These are phyloP conservation scores for Trichoderma afroharzianum DNA, from an alignment of 2,329 filamentous ascomycete species.

Conservation along the genomic window DNA sequence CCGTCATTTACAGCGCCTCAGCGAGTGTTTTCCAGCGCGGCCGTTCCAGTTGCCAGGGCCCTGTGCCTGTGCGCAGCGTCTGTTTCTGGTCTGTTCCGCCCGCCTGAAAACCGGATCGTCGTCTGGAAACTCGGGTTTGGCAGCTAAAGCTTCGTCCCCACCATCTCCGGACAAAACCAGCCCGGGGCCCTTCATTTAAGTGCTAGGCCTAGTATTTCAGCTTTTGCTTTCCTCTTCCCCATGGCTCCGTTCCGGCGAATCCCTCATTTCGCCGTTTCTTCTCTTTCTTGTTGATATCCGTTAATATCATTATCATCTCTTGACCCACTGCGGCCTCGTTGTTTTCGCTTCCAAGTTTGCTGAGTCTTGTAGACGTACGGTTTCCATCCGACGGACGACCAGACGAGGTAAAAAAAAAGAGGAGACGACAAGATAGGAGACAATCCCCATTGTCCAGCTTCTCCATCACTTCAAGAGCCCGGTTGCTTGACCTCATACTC, in stretches of 20 bases:
- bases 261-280: constrained; percentile 6
- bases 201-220: constrained; percentile 2
- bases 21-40: not conserved
- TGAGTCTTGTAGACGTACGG: not conserved
- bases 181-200: constrained; percentile 1
- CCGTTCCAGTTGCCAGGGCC: not conserved
- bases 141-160: constrained; percentile 13
- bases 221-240: not conserved
- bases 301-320: not conserved
- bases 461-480: not conserved
- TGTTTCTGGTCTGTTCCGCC: not conserved
- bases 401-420: constrained; percentile 12
- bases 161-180: constrained; percentile 10
- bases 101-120: constrained; percentile 16
- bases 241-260: constrained; percentile 9
- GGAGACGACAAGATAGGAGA: constrained; percentile 13
- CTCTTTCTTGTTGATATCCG: not conserved
- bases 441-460: not conserved
- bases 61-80: not conserved
- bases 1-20: not conserved
- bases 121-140: constrained; percentile 10
- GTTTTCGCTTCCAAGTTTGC: not conserved
- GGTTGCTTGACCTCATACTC: not conserved
- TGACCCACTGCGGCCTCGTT: constrained; percentile 1
- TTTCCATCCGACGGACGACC: not conserved